Conservation (phyloP, 1,284 basidiomycete genomes). For the Ganoderma sinense region DNA sequence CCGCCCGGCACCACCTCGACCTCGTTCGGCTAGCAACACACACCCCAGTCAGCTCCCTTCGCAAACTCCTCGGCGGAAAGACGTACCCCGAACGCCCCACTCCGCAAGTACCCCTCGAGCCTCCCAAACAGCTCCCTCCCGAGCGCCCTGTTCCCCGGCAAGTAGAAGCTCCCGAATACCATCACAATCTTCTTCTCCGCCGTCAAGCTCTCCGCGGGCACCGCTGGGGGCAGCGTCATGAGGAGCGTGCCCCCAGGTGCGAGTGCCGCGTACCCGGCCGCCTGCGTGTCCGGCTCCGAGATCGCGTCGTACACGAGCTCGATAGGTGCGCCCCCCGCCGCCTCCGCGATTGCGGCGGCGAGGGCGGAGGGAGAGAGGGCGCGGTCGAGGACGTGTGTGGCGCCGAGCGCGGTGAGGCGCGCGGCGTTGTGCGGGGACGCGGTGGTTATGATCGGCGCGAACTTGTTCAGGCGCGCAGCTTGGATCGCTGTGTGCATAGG, state of each 20-base stretch:
- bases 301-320: slow-evolving; percentile 39
- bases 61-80: background rate
- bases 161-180: background rate
- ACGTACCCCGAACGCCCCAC: background rate
- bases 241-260: slow-evolving; percentile 34
- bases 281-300: slow-evolving; percentile 26
- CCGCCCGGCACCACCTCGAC: background rate
- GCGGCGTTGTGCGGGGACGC: slow-evolving; percentile 42
- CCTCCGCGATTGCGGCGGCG: slow-evolving; percentile 26
- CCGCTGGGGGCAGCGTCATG: slow-evolving; percentile 16
- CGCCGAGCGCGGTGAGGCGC: slow-evolving; percentile 44
- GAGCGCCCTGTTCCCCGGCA: background rate
- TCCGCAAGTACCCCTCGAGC: background rate
- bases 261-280: slow-evolving; percentile 36
- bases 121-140: background rate
- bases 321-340: slow-evolving; percentile 30
- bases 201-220: background rate
- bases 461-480: slow-evolving; percentile 44
- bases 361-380: slow-evolving; percentile 31
- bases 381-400: slow-evolving; percentile 46
- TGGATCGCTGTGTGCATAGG: slow-evolving; percentile 37
- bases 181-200: background rate
- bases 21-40: background rate
- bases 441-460: slow-evolving; percentile 45
- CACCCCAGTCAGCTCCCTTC: background rate